Evolutionary conservation across 805 yeast species (phyloP), one percentile per base, ranked within the genome.

Genomic region (Cyberlindnera suaveolens): DNA sequence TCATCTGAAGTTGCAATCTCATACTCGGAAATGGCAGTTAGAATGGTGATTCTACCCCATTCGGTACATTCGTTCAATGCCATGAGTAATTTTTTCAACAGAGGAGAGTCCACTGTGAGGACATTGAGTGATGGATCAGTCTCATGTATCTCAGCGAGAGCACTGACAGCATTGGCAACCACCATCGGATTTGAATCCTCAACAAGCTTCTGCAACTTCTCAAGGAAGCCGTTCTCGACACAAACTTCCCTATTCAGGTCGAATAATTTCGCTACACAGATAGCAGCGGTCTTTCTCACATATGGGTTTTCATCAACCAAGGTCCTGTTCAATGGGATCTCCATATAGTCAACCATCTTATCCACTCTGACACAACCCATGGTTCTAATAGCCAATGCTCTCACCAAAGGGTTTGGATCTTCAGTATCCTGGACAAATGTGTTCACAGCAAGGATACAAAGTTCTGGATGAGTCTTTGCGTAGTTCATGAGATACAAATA

Each of bases 321-420:
- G 1, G 98, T 90, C 54, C 85, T 75, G 49, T 82, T 80, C 50
- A 93, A 70, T 1, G 99, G 99, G 17, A 83, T 81, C 50, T 88
- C 93, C 80, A 93, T 78, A 61, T 93, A 93, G 60, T 91, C 98
- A 35, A 89, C 86, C 80, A 93, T 90, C 63, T 85, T 90, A 58
- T 86, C 95, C 16, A 93, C 98, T 36, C 98, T 72, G 40, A 93
- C 89, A 68, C 97, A 91, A 0, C 99, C 98, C 99, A 93, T 93
- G 11, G 99, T 93, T 58, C 99, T 78, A 46, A 93, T 90, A 1
- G 99, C 98, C 66, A 93, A 76, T 1, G 98, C 96, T 43, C 98
- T 75, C 20, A 93, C 90, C 54, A 95, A 73, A 1, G 99, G 99
- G 59, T 93, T 93, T 39, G 96, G 95, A 62, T 93, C 98, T 60